Base-by-base conservation (phyloP, 1,139 yeast species). In the Debaryomyces sp. region DNA sequence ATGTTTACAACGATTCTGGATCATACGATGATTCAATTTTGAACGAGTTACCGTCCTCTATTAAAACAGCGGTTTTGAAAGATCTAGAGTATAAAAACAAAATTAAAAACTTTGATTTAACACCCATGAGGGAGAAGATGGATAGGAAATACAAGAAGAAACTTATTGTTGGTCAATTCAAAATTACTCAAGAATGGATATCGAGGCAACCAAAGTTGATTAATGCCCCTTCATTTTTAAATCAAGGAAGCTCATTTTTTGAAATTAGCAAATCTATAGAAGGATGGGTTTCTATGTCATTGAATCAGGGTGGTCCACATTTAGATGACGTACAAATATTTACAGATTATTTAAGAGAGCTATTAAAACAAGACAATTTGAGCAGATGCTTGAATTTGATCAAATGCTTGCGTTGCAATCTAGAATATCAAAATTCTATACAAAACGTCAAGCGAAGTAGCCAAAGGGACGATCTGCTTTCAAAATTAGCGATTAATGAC, bases 291-390 rank as follows among this genome's bases (percentile, higher is more conserved):
- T 52, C 52, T 4, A 64, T 66, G 41, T 73, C 85, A 0, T 49
- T 75, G 4, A 54, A 63, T n/a, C 70, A 66, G 27, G 68, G 67
- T 27, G 87, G 88, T 0, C 91, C 92, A 0, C 85, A 83, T 57
- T 58, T 56, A 3, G 85, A 78, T 32, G 94, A 87, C 57, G 65
- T 83, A 3, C 54, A 56, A 1, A 56, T 74, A 10, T 79, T 82
- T 50, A 60, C 52, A 1, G 51, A 50, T 0, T 73, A 69, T 53
- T 43, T 74, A 8, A 41, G 48, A 17, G 51, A 49, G 13, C 52
- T 73, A 35, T 47, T 65, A 21, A 42, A 49, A 1, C 60, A 57
- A 34, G 56, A 57, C 10, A 58, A 62, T 34, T 37, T 63, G 2
- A 51, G 55, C n/a, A 52, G 70, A 29, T 57, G 68, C 35, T 18